These are phyloP conservation scores for Persicaria tinctoria DNA, from an alignment of 148 eudicot genomes.

Conservation along the genomic window DNA sequence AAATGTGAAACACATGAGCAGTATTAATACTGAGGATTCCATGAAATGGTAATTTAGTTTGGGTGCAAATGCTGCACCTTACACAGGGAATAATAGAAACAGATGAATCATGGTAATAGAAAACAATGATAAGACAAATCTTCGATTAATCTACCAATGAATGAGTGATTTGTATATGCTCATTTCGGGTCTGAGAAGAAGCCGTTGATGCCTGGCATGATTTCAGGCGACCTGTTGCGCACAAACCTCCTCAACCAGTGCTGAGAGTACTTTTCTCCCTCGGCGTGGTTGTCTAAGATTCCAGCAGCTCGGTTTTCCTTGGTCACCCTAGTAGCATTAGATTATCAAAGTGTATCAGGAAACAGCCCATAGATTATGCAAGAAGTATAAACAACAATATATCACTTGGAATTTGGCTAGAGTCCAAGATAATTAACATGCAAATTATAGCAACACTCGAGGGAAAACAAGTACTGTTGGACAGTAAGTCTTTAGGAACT, in stretches of 20 bases:
- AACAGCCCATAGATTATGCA: not conserved
- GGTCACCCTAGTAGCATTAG: slow-evolving; percentile 35
- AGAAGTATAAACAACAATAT: not conserved
- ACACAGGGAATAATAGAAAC: slow-evolving; percentile 2
- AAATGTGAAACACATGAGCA: not conserved
- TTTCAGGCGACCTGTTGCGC: slow-evolving; percentile 37
- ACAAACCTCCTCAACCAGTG: slow-evolving; percentile 47
- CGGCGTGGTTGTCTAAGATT: slow-evolving; percentile 47
- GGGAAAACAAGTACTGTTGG: not conserved
- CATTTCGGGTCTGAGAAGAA: slow-evolving; percentile 25
- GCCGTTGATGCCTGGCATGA: slow-evolving; percentile 46
- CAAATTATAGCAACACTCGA: not conserved
- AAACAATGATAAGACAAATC: slow-evolving; percentile 1
- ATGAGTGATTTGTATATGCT: slow-evolving; percentile 7
- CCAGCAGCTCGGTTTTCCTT: slow-evolving; percentile 62
- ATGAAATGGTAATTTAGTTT: not conserved
- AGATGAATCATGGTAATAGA: not conserved
- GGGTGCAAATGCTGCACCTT: not conserved
- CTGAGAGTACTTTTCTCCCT: slow-evolving; percentile 50
- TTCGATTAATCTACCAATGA: not conserved
- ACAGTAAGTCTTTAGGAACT: not conserved
- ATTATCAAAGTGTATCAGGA: not conserved
- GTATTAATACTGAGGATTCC: not conserved
- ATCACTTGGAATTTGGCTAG: not conserved
- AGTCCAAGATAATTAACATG: not conserved